Base-by-base conservation (phyloP, 2,329 filamentous ascomycete genomes). In the Graphilbum fragrans region DNA sequence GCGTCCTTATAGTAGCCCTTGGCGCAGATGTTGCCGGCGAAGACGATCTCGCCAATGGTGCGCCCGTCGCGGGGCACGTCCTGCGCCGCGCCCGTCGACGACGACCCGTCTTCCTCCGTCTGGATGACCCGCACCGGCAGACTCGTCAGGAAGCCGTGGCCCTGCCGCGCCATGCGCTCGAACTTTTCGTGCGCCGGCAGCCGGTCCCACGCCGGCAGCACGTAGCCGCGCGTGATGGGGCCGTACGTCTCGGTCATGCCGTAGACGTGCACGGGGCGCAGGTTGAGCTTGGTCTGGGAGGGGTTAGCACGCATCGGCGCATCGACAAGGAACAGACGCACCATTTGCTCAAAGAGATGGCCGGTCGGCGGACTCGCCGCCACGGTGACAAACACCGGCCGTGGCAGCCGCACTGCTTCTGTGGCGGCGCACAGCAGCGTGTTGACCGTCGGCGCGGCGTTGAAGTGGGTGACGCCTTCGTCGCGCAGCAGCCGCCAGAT, bases 391-490 rank as follows among this genome's bases (percentile, higher is more conserved):
- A 78, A 72, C 10, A 96, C 87, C 0, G 79, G 74, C 1, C 76
- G 63, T 0, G 77, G 67, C 1, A 98, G 68, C 37, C 62, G 72
- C 50, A 72, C 74, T 3, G 92, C 90, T 58, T 87, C 80, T 33
- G 80, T 71, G 3, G 84, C 74, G 12, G 82, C 82, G 55, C 92
- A 94, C 3, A 98, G 74, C 1, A 96, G 65, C 0, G 90, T 98
- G 58, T 96, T 96, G 40, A 98, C 92, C 0, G 92, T 98, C 0
- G 92, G 92, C 1, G 90, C 92, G 1, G 90, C 90, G 55, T 90
- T 94, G 65, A 93, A 96, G 60, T 98, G 92, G 1, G 87, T 96
- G 48, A 98, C 82, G 7, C 75, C 69, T 60, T 96, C 85, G 40
- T 86, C 74, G 54, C 87, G 93, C 27, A 98, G 65, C 4, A 98